phyloP scores from a whole-genome alignment of 352 stramenopile species.

The Phytophthora constricta region DNA sequence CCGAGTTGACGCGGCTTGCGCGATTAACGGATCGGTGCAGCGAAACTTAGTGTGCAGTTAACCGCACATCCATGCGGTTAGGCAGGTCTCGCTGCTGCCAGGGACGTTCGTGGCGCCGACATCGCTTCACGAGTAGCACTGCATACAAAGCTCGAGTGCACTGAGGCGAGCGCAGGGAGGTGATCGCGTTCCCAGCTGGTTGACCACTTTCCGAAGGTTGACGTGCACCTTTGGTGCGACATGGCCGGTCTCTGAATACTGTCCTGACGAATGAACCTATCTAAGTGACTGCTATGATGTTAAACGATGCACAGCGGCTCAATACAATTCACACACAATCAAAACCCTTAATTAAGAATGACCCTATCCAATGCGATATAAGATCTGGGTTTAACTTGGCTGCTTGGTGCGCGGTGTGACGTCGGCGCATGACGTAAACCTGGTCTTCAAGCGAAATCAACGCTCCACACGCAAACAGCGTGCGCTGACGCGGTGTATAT shows the following conservation, averaged over 20 bases:
- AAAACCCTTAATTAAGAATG: background rate
- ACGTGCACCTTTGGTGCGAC: background rate
- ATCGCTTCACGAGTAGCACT: background rate
- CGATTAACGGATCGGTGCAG: background rate
- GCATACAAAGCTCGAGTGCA: background rate
- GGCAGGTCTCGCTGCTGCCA: no score
- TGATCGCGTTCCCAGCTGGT: background rate
- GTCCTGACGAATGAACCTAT: background rate
- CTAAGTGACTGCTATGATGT: background rate
- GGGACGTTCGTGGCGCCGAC: background rate
- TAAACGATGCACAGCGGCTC: background rate
- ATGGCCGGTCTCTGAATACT: background rate
- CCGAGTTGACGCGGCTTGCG: background rate
- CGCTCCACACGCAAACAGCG: constrained; percentile 4
- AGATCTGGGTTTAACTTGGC: constrained; percentile 11
- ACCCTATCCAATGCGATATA: background rate
- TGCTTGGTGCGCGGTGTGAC: constrained; percentile 27
- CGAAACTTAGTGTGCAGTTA: background rate
- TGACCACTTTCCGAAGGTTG: background rate
- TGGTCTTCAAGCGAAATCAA: constrained; percentile 33
- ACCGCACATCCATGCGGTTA: no score
- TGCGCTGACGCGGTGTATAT: constrained; percentile 8
- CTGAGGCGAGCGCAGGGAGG: background rate
- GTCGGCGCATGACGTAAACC: constrained; percentile 36
- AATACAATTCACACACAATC: background rate